These are phyloP conservation scores for Trametes cubensis DNA, from an alignment of 768 basidiomycete genomes.

Conservation along the genomic window DNA sequence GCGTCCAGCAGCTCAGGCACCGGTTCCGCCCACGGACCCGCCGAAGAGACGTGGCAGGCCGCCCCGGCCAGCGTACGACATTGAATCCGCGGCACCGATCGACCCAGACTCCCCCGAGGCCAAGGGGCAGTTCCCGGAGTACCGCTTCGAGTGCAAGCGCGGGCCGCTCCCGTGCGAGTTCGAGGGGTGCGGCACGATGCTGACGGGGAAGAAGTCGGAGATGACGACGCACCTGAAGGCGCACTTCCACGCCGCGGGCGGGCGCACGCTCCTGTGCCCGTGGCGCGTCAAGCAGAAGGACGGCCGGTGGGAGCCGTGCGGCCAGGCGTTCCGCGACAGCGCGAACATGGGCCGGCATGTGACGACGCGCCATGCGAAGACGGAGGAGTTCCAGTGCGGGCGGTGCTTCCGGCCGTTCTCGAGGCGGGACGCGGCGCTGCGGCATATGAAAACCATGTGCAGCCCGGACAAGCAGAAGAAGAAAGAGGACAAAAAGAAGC, in stretches of 20 bases:
- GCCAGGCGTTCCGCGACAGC: constrained; percentile 22
- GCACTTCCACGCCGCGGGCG: constrained; percentile 16
- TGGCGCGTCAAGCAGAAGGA: constrained; percentile 7
- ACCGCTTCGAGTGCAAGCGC: constrained; percentile 18
- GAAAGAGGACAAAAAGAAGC: not conserved
- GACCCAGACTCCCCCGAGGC: constrained; percentile 18
- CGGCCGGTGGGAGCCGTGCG: constrained; percentile 10
- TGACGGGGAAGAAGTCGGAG: constrained; percentile 23
- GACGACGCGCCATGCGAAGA: constrained; percentile 16
- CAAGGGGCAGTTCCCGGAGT: constrained; percentile 18
- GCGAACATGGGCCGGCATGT: constrained; percentile 25
- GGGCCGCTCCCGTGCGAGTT: constrained; percentile 14
- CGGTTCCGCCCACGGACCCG: not conserved
- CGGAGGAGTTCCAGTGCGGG: constrained; percentile 21
- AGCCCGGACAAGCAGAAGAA: constrained; percentile 6
- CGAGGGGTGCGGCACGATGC: constrained; percentile 5
- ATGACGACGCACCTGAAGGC: constrained; percentile 20
- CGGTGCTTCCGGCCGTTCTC: constrained; percentile 18
- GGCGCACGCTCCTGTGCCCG: constrained; percentile 13
- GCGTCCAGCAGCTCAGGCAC: not conserved
- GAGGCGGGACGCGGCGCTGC: constrained; percentile 19
- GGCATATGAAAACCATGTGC: constrained; percentile 26
- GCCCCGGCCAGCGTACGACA: constrained; percentile 12
- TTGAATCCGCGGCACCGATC: constrained; percentile 15
- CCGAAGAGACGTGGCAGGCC: constrained; percentile 17